These are phyloP conservation scores for Dionaea muscipula DNA, from an alignment of 179 eudicot species.

Conservation along the genomic window DNA sequence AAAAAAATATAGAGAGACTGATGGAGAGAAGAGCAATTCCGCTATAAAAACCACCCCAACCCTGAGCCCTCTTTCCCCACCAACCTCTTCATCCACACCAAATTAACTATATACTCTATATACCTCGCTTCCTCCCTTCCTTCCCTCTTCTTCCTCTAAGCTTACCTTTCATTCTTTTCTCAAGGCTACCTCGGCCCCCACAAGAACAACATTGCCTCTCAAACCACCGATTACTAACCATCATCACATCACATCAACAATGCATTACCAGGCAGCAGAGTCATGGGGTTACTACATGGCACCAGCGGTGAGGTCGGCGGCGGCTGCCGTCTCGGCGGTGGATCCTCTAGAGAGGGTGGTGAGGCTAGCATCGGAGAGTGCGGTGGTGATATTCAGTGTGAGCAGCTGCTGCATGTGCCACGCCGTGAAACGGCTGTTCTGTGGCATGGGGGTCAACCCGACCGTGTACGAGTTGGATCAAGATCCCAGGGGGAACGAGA, in stretches of 20 bases:
- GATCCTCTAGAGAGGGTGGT: conserved; percentile 28
- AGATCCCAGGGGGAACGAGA: conserved; percentile 26
- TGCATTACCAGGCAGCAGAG: conserved; percentile 29
- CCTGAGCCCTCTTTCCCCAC: background rate
- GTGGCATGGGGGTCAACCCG: conserved; percentile 34
- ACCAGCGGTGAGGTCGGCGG: background rate
- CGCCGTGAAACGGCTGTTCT: conserved; percentile 33
- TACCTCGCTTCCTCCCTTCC: no score
- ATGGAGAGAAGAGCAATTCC: background rate
- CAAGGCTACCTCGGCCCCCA: background rate
- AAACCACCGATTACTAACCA: background rate
- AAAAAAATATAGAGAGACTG: background rate
- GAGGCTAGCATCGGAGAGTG: conserved; percentile 28
- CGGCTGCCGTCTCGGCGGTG: no score
- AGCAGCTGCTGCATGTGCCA: conserved; percentile 47
- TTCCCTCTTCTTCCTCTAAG: background rate
- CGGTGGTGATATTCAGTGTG: conserved; percentile 37
- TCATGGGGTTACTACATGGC: conserved; percentile 17
- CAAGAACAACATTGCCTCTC: background rate
- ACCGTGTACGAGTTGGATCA: conserved; percentile 33
- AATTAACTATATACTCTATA: no score
- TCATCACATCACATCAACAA: no score
- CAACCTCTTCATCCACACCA: background rate
- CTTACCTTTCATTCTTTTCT: background rate
- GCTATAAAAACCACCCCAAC: background rate